Base-by-base conservation (phyloP, 345 rosid species). In the Erucastrum elatum region DNA sequence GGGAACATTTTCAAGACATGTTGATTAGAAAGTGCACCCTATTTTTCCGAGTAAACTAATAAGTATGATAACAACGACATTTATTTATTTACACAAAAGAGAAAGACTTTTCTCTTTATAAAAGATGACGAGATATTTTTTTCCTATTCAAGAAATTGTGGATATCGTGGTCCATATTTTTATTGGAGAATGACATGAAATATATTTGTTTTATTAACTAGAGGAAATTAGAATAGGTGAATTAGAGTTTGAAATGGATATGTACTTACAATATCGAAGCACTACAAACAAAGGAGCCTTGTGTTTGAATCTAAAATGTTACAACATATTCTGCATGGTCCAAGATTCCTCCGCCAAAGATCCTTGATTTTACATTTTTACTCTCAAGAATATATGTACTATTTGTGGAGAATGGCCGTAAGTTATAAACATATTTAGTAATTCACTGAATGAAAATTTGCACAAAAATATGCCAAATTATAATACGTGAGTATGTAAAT, bases 151-250 rank as follows among this genome's bases (percentile, higher is more conserved):
- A 76, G 35, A 60, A 60, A 15, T 31, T 68, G 74, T 68, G 61
- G 67, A 30, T 60, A 16, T 30, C 37, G 68, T 68, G 74, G 79
- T 60, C 74, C 79, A 68, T 60, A 3, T 16, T 67, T 74, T 58
- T 39, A 27, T 37, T 55, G 15, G 30, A 55, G 4, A 15, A 75
- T 55, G 26, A 5, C 13, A 53, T 58, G 34, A 12, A 8, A 58
- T 21, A 10, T 59, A 59, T 55, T 35, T 27, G 9, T 34, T 11
- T 10, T 53, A 11, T 16, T 17, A 17, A 21, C n/a, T 25, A 51
- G 8, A 13, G 29, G 37, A 13, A 21, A 64, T 46, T 12, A 13
- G 15, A 15, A 72, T 60, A 26, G 30, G 53, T 65, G n/a, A 41
- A 11, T 16, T 72, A 15, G 41, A 58, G 56, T 13, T 8, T 31